Conservation (phyloP, 1,284 basidiomycete genomes). For the Rhizoctonia solani region DNA sequence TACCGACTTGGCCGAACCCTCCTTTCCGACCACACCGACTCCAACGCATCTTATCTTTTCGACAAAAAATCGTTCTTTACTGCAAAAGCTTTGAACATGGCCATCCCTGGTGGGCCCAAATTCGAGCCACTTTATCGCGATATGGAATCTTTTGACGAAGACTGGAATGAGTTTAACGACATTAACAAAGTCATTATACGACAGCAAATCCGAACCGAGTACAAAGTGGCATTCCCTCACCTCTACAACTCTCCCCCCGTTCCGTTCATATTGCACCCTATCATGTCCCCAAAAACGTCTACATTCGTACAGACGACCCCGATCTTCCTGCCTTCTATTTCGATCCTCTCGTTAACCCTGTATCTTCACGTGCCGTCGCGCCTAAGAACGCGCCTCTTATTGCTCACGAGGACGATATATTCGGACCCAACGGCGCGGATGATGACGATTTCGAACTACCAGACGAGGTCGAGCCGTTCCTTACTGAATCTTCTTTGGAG, state of each 20-base stretch:
- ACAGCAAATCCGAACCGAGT: slow-evolving; percentile 97
- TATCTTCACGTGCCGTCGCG: slow-evolving; percentile 83
- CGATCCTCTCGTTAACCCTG: slow-evolving; percentile 96
- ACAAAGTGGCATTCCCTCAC: slow-evolving; percentile 99
- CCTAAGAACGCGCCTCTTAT: slow-evolving; percentile 83
- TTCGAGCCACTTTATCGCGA: slow-evolving; percentile 92
- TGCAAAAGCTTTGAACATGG: slow-evolving; percentile 97
- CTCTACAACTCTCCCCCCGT: slow-evolving; percentile 98
- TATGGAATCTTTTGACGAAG: slow-evolving; percentile 97
- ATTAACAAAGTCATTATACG: slow-evolving; percentile 99
- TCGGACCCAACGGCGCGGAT: slow-evolving; percentile 82
- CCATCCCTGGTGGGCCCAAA: slow-evolving; percentile 97
- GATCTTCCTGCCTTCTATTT: slow-evolving; percentile 99
- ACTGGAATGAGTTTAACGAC: slow-evolving; percentile 99
- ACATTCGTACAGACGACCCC: slow-evolving; percentile 98
- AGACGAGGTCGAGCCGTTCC: slow-evolving; percentile 80
- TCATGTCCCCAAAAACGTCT: slow-evolving; percentile 95
- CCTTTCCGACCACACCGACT: slow-evolving; percentile 89
- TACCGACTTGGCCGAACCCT: slow-evolving; percentile 95
- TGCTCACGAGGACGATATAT: slow-evolving; percentile 89
- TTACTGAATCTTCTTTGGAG: slow-evolving; percentile 80
- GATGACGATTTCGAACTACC: slow-evolving; percentile 90
- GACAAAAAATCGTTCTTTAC: slow-evolving; percentile 99
- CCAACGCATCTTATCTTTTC: slow-evolving; percentile 90
- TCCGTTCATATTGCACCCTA: slow-evolving; percentile 92